Conservation (phyloP, 352 stramenopile genomes). For the Phytophthora ohioensis region DNA sequence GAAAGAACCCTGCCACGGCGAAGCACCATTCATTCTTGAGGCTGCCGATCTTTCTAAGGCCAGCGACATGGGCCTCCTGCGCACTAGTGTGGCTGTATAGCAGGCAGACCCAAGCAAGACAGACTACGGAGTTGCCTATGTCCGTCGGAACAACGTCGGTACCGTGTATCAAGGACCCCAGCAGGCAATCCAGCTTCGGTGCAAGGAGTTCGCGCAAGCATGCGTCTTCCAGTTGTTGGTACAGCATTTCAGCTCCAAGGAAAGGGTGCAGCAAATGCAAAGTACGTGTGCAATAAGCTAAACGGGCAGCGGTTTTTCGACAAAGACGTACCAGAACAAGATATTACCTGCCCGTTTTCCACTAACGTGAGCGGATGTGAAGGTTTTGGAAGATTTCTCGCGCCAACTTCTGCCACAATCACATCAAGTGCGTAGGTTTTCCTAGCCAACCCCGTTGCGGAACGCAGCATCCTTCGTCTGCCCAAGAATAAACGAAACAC, state of each 20-base stretch:
- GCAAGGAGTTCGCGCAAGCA: conserved; percentile 6
- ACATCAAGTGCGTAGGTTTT: conserved; percentile 21
- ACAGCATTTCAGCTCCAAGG: not conserved
- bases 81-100: not conserved
- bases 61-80: not conserved
- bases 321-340: not conserved
- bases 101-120: not conserved
- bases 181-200: conserved; percentile 7
- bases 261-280: conserved; percentile 16
- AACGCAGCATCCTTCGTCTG: not conserved
- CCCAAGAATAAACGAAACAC: conserved; percentile 18
- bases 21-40: not conserved
- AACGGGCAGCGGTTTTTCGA: conserved; percentile 25
- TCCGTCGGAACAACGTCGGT: not conserved
- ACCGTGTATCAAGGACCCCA: not conserved
- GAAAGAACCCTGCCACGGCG: not conserved
- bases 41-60: not conserved
- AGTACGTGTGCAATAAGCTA: conserved; percentile 35
- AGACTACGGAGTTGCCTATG: conserved; percentile 2
- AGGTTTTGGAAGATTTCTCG: conserved; percentile 17
- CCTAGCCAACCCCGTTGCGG: not conserved
- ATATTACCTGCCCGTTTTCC: not conserved
- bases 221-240: conserved; percentile 2
- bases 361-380: conserved; percentile 1
- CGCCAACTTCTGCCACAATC: conserved; percentile 25